Evolutionary conservation across 805 yeast species (phyloP), one percentile per base, ranked within the genome.

Genomic region (Kazachstania taianensis): DNA sequence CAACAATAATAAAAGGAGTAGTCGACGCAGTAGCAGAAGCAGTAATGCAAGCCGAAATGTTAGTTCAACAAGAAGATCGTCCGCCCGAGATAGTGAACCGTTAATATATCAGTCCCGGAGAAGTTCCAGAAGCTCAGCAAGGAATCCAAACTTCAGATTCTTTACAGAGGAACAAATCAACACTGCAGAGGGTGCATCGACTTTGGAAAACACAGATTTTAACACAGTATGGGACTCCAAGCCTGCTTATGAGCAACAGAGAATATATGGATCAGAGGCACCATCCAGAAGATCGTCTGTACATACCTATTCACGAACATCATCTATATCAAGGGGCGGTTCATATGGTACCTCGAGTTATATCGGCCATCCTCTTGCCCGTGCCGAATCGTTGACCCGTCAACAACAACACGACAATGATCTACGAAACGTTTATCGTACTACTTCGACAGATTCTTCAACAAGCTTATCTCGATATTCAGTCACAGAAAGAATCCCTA

Each of bases 101-200:
- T 20, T 64, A 58, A 14, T 63, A 61, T 20, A 54, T 54, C 26
- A 62, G 65, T 10, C 60, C 2, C 36, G 39, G 8, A 33, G 23
- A 15, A 40, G 48, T 23, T 55, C 69, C 4, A 44, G 64, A 32
- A 57, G 62, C 13, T 48, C 67, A 17, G 61, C 66, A 13, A 41
- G 53, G 13, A 47, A 48, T n/a, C 52, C 59, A 10, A 66, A 77
- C 37, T 89, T 92, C 62, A 72, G 75, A 41, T 89, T 87, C 55
- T 89, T 89, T 59, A 75, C 89, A 8, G 67, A 80, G 4, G 84
- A 81, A 38, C 92, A 85, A 45, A 78, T 89, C 31, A 87, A 81
- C 49, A 66, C 70, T 34, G 96, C 97, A 0, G 92, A 82, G 36
- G 96, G 96, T 32, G 70, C 89, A 1, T 82, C 96, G 2, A 79